phyloP scores from a whole-genome alignment of 805 yeast species.

The Candida endomychidarum region DNA sequence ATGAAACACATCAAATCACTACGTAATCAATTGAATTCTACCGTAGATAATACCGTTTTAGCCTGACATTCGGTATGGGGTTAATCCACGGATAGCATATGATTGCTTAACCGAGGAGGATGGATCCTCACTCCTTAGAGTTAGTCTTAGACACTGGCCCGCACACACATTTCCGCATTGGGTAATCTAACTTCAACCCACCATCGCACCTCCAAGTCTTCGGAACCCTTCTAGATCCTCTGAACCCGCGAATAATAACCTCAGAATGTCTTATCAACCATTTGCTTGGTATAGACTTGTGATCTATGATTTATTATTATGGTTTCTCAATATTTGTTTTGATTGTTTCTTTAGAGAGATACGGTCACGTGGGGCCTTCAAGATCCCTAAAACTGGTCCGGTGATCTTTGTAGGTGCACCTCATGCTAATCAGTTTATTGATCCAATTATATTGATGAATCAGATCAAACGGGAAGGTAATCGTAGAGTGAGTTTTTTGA shows the following conservation, averaged over 20 bases:
- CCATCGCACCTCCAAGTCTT: neutral
- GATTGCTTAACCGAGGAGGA: constrained; percentile 6
- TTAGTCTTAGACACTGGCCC: neutral
- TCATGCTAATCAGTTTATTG: constrained; percentile 92
- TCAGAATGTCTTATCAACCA: constrained; percentile 10
- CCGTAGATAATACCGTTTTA: no score
- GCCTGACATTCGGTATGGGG: no score
- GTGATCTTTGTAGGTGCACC: constrained; percentile 95
- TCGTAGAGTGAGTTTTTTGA: constrained; percentile 73
- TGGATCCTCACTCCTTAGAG: neutral
- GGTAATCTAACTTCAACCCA: neutral
- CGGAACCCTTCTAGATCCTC: no score
- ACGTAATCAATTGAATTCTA: no score
- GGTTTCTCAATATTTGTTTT: constrained; percentile 40
- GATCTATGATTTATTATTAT: constrained; percentile 36
- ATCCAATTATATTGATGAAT: constrained; percentile 77
- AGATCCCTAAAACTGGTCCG: constrained; percentile 70
- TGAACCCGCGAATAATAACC: neutral
- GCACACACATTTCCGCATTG: neutral
- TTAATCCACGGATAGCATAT: constrained; percentile 3
- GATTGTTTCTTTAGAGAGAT: constrained; percentile 85
- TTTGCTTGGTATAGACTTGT: constrained; percentile 27
- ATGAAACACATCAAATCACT: no score
- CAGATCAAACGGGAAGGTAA: constrained; percentile 68
- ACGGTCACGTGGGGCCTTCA: constrained; percentile 81